A percentile compares a stretch with the other conserved stretches of the same genome.
phyloP scores from a whole-genome alignment of 225 moss, liverwort and hornwort genomes.

The Physcomitrium patens region DNA sequence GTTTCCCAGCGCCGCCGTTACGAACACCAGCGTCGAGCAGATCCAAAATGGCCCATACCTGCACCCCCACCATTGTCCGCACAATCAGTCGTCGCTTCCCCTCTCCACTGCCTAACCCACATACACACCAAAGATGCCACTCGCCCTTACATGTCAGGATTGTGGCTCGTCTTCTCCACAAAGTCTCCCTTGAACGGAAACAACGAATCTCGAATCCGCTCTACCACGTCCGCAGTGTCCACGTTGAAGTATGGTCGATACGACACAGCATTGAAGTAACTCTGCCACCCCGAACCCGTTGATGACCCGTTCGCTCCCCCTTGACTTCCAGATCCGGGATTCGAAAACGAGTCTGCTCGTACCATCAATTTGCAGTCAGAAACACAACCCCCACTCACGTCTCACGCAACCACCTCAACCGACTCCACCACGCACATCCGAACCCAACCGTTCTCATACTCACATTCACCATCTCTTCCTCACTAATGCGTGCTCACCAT shows the following conservation, averaged over 20 bases:
- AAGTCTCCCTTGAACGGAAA: conserved; percentile 97
- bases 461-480: too few relatives aligned
- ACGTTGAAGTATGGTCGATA: conserved; percentile 99
- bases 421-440: conserved; percentile 4
- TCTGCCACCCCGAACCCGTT: conserved; percentile 73
- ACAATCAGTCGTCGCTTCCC: conserved; percentile 16
- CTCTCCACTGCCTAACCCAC: background rate
- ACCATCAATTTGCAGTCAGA: conserved; percentile 24
- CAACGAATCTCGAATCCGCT: conserved; percentile 84
- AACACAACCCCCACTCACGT: background rate
- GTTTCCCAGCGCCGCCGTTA: conserved; percentile 97
- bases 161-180: conserved; percentile 98
- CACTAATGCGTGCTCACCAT: background rate
- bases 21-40: conserved; percentile 96
- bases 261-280: conserved; percentile 81
- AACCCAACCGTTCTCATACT: background rate
- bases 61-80: conserved; percentile 20
- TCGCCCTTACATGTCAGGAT: conserved; percentile 88
- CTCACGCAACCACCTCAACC: background rate
- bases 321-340: conserved; percentile 76
- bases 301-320: conserved; percentile 51
- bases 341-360: conserved; percentile 86
- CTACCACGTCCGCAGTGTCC: conserved; percentile 89
- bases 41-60: conserved; percentile 99
- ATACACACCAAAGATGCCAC: background rate